Conservation (phyloP, 352 stramenopile species). For the Globisporangium echinulatum region DNA sequence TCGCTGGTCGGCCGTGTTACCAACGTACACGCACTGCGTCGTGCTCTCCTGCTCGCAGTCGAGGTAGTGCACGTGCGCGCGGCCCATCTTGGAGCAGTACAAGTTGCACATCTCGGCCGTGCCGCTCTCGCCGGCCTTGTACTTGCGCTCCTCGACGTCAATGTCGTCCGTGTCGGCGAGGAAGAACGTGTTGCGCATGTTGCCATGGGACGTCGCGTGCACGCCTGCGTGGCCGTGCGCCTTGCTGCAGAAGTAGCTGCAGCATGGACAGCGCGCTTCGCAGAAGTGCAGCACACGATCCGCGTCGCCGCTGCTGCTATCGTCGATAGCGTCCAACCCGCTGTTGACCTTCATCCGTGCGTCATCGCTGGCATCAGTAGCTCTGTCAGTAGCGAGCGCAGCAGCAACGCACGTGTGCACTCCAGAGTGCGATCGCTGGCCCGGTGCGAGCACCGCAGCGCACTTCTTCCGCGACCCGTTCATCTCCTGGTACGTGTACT, state of each 20-base stretch:
- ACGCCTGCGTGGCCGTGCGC: conserved; percentile 38
- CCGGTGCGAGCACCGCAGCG: conserved; percentile 20
- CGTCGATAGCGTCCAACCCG: neutral
- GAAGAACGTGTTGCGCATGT: conserved; percentile 80
- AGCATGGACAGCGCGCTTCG: conserved; percentile 59
- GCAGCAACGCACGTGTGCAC: conserved; percentile 35
- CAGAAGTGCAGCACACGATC: conserved; percentile 49
- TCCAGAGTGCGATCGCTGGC: conserved; percentile 34
- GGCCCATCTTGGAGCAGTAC: conserved; percentile 76
- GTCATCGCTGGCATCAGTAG: neutral
- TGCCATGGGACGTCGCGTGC: conserved; percentile 67
- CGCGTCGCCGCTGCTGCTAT: neutral
- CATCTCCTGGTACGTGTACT: conserved; percentile 78
- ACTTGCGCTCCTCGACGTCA: conserved; percentile 73
- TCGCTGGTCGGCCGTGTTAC: conserved; percentile 43
- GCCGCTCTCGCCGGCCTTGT: conserved; percentile 50
- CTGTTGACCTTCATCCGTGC: neutral
- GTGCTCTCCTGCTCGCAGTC: conserved; percentile 39
- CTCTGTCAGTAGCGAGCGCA: neutral
- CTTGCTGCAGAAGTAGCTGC: conserved; percentile 74
- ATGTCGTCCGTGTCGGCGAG: conserved; percentile 49
- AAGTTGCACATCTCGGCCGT: conserved; percentile 79
- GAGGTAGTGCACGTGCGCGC: conserved; percentile 66
- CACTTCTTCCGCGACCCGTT: conserved; percentile 71
- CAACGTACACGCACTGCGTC: conserved; percentile 38